Evolutionary conservation across 2,329 filamentous ascomycete species (phyloP), one percentile per base, ranked within the genome.

Genomic region (Clarireedia paspali): DNA sequence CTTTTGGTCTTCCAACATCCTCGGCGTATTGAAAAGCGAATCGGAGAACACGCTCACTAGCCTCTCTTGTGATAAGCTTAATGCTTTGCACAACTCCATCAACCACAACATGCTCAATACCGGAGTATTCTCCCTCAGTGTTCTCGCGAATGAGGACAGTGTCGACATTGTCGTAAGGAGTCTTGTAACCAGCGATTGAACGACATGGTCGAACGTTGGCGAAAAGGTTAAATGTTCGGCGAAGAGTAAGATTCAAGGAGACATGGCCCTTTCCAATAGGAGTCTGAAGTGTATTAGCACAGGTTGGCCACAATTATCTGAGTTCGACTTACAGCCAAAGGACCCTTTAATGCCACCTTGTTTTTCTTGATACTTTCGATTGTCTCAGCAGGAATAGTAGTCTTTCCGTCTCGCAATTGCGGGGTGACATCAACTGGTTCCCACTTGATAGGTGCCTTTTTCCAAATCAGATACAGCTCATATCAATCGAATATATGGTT

Each of bases 201-300:
- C 91, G 89, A 85, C 95, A 99, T 61, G 95, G 94, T 70, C 95
- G 91, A 69, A 99, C 82, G 80, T 99, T 99, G 78, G 94, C 95
- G 76, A 99, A 99, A 69, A 99, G 91, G 82, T 99, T 99, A 81
- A 99, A 99, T 62, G 95, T 99, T 71, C 94, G 88, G 72, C 94
- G 92, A 69, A 99, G 91, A 59, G 94, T 99, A 64, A 99, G 81
- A 83, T 99, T 99, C 67, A 99, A 89, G 57, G 94, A 97, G 73
- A 99, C 92, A 78, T 99, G 94, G 70, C 94, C 94, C 82, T 97
- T 99, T 75, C 95, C 94, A 70, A 99, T 84, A 63, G 94, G 94
- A 3, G 94, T 99, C 83, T 91, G 61, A 39, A 59, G 49, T 36
- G 39, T 57, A 56, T 64, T 26, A 57, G 50, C 36, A 48, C 38